Conservation (phyloP, 441 rosid genomes). For the Viola pubescens region DNA sequence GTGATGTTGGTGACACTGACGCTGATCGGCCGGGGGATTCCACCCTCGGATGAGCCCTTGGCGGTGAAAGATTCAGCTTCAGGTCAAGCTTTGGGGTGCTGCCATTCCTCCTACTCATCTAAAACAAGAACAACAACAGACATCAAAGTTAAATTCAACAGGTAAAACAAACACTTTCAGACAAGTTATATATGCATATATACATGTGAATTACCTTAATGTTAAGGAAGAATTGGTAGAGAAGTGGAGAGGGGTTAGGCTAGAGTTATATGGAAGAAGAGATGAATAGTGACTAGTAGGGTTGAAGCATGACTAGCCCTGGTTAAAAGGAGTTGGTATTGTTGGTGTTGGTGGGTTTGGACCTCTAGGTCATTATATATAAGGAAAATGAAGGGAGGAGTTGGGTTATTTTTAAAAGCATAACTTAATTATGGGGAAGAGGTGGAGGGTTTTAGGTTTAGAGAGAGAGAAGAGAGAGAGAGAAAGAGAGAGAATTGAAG, state of each 20-base stretch:
- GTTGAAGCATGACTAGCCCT: conserved; percentile 11
- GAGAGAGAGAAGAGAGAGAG: too few species aligned
- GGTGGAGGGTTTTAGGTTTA: conserved; percentile 36
- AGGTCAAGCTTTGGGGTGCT: conserved; percentile 64
- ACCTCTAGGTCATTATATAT: conserved; percentile 51
- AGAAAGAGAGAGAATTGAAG: conserved; percentile 51
- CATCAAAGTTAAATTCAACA: neutral
- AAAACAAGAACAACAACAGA: conserved; percentile 3
- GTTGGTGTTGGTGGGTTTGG: conserved; percentile 33
- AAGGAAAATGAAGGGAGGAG: conserved; percentile 34
- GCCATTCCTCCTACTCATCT: conserved; percentile 65
- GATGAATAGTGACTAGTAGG: too few species aligned
- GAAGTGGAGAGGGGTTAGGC: conserved; percentile 7
- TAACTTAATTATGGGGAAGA: conserved; percentile 59
- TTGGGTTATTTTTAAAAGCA: conserved; percentile 47
- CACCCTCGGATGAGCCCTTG: conserved; percentile 36
- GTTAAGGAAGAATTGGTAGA: conserved; percentile 6
- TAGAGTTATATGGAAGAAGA: too few species aligned
- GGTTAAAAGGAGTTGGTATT: conserved; percentile 7
- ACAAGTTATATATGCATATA: neutral
- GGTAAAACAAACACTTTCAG: neutral
- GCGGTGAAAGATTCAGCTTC: conserved; percentile 86
- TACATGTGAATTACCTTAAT: conserved; percentile 24
- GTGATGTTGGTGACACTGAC: conserved; percentile 66
- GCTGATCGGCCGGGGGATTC: conserved; percentile 60